Evolutionary conservation across 352 stramenopile genomes (phyloP).

Genomic region (Pythium inflatum): DNA sequence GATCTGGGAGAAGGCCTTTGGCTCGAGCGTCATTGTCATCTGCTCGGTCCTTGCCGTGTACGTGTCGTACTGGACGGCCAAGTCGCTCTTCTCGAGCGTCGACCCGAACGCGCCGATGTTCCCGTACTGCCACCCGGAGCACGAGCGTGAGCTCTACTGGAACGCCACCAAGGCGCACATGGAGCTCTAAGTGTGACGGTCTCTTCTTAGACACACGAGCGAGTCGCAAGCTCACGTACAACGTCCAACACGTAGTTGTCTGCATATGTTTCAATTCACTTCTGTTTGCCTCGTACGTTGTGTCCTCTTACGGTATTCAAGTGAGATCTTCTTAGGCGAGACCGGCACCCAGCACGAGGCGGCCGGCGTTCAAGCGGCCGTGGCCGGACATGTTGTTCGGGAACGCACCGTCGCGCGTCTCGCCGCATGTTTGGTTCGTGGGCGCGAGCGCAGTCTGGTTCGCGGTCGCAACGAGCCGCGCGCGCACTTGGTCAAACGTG

Average conservation of each 20-base stretch:
- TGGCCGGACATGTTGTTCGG: slow-evolving; percentile 55
- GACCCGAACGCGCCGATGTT: slow-evolving; percentile 18
- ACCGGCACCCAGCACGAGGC: too few species aligned
- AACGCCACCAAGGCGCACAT: slow-evolving; percentile 12
- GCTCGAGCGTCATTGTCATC: background rate
- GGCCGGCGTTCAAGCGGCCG: slow-evolving; percentile 45
- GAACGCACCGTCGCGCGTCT: slow-evolving; percentile 33
- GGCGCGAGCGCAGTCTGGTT: slow-evolving; percentile 17
- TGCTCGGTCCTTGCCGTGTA: slow-evolving; percentile 12
- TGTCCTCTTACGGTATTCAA: too few species aligned
- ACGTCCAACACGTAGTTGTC: too few species aligned
- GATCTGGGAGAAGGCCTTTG: slow-evolving; percentile 9
- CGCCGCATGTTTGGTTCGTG: slow-evolving; percentile 33
- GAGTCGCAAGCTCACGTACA: too few species aligned
- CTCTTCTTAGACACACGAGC: too few species aligned
- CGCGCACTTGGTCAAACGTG: slow-evolving; percentile 10
- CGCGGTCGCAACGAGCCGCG: slow-evolving; percentile 22
- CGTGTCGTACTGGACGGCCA: slow-evolving; percentile 23
- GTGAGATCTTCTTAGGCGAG: too few species aligned
- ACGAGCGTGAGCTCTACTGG: slow-evolving; percentile 33
- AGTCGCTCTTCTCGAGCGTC: slow-evolving; percentile 11
- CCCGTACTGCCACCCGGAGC: slow-evolving; percentile 33
- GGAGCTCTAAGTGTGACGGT: too few species aligned
- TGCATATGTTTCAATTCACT: too few species aligned
- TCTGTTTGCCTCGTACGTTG: too few species aligned